phyloP scores from a whole-genome alignment of 805 yeast species.

The Ogataea naganishii region DNA sequence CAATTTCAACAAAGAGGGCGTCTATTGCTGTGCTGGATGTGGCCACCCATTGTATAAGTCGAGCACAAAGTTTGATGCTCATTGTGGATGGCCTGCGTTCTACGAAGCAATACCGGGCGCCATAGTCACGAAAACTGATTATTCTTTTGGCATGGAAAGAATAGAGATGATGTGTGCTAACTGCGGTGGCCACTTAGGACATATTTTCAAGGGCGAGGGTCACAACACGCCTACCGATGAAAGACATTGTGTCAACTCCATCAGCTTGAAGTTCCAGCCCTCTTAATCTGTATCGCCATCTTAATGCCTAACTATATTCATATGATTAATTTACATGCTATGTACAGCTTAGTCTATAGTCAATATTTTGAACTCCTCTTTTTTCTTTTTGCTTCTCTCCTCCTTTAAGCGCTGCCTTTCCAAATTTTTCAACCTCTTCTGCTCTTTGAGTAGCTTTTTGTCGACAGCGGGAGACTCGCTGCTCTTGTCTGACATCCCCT shows the following conservation, averaged over 20 bases:
- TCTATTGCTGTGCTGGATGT: conserved; percentile 84
- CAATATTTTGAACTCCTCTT: conserved; percentile 5
- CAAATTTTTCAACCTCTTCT: conserved; percentile 25
- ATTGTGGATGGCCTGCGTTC: conserved; percentile 99
- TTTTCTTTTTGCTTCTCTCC: conserved; percentile 7
- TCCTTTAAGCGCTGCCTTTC: conserved; percentile 18
- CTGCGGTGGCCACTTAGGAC: conserved; percentile 96
- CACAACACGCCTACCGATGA: conserved; percentile 78
- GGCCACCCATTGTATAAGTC: conserved; percentile 70
- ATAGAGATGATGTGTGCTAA: conserved; percentile 82
- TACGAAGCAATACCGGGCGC: conserved; percentile 84
- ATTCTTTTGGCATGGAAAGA: conserved; percentile 66
- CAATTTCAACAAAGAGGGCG: conserved; percentile 43
- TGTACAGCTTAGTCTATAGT: conserved; percentile 7
- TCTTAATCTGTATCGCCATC: too few relatives aligned
- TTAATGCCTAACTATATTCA: too few relatives aligned
- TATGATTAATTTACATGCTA: too few relatives aligned
- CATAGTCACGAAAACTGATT: conserved; percentile 52
- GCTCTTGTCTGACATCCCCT: conserved; percentile 11
- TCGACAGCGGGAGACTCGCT: conserved; percentile 12
- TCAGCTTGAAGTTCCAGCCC: conserved; percentile 57
- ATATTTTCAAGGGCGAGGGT: conserved; percentile 91
- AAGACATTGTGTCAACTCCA: conserved; percentile 91
- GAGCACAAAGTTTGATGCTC: conserved; percentile 74
- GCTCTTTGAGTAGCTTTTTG: conserved; percentile 21